Percentiles rank a stretch among this genome's conserved stretches.
Conservation (phyloP, 352 stramenopile genomes). For the Phytophthora lateralis region DNA sequence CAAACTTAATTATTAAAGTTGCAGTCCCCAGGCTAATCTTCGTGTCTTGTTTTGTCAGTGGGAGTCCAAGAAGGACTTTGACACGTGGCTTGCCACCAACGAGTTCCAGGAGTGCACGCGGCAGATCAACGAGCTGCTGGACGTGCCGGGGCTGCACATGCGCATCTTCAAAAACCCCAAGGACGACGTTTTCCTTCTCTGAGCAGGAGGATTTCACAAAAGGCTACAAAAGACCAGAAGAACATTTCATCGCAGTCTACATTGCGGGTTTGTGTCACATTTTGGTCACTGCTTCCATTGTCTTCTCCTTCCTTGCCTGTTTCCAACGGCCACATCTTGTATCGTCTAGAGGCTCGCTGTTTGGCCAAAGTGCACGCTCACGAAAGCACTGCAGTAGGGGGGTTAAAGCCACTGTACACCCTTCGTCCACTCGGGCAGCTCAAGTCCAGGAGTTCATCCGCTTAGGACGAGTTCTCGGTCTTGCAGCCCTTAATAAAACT, state of each 20-base stretch:
- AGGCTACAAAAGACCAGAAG: constrained; percentile 13
- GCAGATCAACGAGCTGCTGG: constrained; percentile 87
- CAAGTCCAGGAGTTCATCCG: not conserved
- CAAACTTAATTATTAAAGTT: constrained; percentile 3
- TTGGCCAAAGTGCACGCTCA: constrained; percentile 18
- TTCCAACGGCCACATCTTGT: constrained; percentile 17
- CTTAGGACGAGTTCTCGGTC: constrained; percentile 38
- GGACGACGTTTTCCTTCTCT: constrained; percentile 88
- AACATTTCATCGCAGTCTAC: constrained; percentile 25
- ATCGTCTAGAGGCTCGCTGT: constrained; percentile 29
- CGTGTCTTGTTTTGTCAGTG: constrained; percentile 41
- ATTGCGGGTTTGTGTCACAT: constrained; percentile 23
- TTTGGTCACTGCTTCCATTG: constrained; percentile 19
- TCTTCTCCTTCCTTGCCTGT: constrained; percentile 3
- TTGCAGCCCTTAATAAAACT: constrained; percentile 82
- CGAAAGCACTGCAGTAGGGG: constrained; percentile 22
- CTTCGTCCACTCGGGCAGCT: constrained; percentile 12
- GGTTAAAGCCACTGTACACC: constrained; percentile 19
- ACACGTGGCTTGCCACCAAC: constrained; percentile 74
- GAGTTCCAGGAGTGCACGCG: constrained; percentile 81
- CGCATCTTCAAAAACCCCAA: constrained; percentile 81
- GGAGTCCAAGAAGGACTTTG: constrained; percentile 81
- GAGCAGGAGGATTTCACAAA: constrained; percentile 5
- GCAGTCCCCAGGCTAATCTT: constrained; percentile 2
- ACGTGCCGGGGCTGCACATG: constrained; percentile 81